Base-by-base conservation (phyloP, 2,329 filamentous ascomycete species). In the Conoideocrella luteorostrata region DNA sequence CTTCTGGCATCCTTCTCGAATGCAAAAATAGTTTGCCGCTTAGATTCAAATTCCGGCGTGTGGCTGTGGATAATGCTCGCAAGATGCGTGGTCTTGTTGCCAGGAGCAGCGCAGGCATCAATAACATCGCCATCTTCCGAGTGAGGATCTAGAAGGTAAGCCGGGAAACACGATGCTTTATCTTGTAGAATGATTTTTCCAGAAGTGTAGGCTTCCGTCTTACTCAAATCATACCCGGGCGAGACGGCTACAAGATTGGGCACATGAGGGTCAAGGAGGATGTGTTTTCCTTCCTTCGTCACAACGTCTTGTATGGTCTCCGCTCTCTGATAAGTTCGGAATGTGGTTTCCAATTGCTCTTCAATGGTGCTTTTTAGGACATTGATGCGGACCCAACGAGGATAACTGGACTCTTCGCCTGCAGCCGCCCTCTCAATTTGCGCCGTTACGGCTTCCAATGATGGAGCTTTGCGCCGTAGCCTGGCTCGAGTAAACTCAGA, bases 161-260 rank as follows among this genome's bases (percentile, higher is more conserved):
- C 93, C 0, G 93, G 93, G 57, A 98, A 96, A 59, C 93, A 98
- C 1, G 90, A 96, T 0, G 93, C 91, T 64, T 96, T 97, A 58
- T 97, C 93, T 62, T 98, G 93, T 20, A 97, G 70, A 47, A 97
- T 95, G 42, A 97, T 78, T 37, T 81, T 76, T 1, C 91, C 91
- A 1, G 75, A 70, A 12, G 69, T 75, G 62, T 97, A 97, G 0
- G 88, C 84, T 12, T 75, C 65, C 7, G 80, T 83, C 49, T 82
- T 84, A 17, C 80, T 83, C 34, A 96, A 70, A 56, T 95, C 86
- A 29, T 77, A 72, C 2, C 76, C 74, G 1, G 84, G 78, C 3
- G 87, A 82, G 1, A 95, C 68, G 2, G 89, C 93, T 6, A 98
- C 63, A 4, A 98, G 72, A 54, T 93, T 82, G 1, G 90, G 88